A percentile compares a stretch with the other conserved stretches of the same genome.
These are phyloP conservation scores for Starmerella sp. DNA, from an alignment of 805 yeast genomes.

Conservation along the genomic window DNA sequence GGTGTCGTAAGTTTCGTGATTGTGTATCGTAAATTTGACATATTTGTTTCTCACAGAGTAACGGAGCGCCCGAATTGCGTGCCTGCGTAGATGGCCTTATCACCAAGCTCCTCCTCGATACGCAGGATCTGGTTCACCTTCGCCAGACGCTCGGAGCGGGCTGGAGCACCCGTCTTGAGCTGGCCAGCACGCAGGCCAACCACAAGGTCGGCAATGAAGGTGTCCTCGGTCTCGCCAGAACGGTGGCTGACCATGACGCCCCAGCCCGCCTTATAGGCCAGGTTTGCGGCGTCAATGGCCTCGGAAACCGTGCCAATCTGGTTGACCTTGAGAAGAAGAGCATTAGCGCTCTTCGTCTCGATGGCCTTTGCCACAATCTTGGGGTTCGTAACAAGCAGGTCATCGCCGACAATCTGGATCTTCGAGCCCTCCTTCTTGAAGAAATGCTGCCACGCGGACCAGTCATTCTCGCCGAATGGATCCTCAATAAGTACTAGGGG, in stretches of 20 bases:
- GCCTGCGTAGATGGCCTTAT: slow-evolving; percentile 94
- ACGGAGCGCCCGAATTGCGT: slow-evolving; percentile 44
- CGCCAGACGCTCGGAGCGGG: slow-evolving; percentile 99
- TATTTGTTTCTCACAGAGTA: too few species aligned
- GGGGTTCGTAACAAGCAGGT: slow-evolving; percentile 98
- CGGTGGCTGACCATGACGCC: slow-evolving; percentile 99
- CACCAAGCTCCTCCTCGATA: slow-evolving; percentile 97
- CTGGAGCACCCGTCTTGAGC: slow-evolving; percentile 99
- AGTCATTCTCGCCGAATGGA: slow-evolving; percentile 99
- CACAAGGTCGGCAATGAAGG: slow-evolving; percentile 92
- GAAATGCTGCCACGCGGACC: slow-evolving; percentile 96
- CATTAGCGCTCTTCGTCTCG: slow-evolving; percentile 91
- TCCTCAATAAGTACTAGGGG: slow-evolving; percentile 98
- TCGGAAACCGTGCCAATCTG: slow-evolving; percentile 96
- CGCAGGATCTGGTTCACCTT: slow-evolving; percentile 96
- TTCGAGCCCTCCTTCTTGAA: slow-evolving; percentile 38
- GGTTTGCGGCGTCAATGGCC: slow-evolving; percentile 93
- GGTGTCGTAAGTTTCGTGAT: too few species aligned
- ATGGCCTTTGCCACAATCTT: slow-evolving; percentile 87
- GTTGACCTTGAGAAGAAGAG: slow-evolving; percentile 93
- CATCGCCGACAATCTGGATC: slow-evolving; percentile 94
- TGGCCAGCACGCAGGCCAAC: slow-evolving; percentile 98
- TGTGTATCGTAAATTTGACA: too few species aligned
- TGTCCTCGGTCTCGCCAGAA: slow-evolving; percentile 99
- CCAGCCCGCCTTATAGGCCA: slow-evolving; percentile 93